phyloP scores from a whole-genome alignment of 768 basidiomycete genomes.

The Suillus brevipes region DNA sequence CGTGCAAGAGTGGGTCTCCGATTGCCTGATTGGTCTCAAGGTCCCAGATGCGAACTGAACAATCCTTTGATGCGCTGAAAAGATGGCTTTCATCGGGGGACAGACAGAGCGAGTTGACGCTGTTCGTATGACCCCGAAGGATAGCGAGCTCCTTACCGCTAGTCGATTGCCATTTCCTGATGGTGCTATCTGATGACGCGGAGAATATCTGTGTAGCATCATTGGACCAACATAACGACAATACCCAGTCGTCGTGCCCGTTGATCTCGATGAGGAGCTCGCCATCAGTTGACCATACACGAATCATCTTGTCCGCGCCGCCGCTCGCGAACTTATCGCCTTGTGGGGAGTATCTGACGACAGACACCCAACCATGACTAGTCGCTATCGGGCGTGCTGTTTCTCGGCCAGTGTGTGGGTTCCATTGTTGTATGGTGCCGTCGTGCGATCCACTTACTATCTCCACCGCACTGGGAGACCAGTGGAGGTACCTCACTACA shows the following conservation, averaged over 20 bases:
- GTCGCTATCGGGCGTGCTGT: neutral
- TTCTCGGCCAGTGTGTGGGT: constrained; percentile 5
- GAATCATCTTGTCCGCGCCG: neutral
- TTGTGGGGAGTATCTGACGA: neutral
- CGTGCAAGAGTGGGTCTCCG: no score
- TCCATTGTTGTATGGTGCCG: constrained; percentile 15
- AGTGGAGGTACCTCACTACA: constrained; percentile 6
- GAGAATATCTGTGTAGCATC: neutral
- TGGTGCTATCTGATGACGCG: neutral
- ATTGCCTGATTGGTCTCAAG: neutral
- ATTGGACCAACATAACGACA: neutral
- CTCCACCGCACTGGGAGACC: constrained; percentile 15
- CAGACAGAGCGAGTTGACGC: neutral
- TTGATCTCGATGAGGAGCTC: neutral
- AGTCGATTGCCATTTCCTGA: neutral
- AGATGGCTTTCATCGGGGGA: neutral
- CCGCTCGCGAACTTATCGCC: neutral
- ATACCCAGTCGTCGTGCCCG: neutral
- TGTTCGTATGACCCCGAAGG: neutral
- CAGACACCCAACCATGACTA: neutral
- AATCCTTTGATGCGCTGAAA: neutral
- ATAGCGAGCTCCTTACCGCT: neutral
- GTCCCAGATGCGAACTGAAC: neutral
- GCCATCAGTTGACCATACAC: neutral
- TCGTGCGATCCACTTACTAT: constrained; percentile 15